Percentiles rank a stretch among this genome's conserved stretches.
Conservation (phyloP, 2,329 filamentous ascomycete species). For the Clonostachys solani region DNA sequence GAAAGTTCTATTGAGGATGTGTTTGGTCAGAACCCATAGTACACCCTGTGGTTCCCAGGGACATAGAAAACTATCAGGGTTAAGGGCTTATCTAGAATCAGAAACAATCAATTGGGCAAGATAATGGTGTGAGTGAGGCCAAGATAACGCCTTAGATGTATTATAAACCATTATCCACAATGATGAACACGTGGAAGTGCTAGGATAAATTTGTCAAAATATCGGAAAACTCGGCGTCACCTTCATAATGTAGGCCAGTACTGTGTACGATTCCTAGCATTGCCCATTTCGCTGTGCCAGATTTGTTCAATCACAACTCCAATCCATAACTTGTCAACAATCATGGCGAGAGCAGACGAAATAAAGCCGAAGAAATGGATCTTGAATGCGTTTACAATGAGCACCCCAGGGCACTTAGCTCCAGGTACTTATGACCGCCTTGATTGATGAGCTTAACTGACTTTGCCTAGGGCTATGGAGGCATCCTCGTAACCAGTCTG, state of each 20-base stretch:
- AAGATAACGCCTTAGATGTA: too few relatives aligned
- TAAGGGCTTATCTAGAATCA: too few relatives aligned
- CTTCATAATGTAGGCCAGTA: neutral
- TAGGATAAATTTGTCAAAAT: too few relatives aligned
- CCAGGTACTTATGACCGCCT: neutral
- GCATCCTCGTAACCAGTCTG: conserved; percentile 10
- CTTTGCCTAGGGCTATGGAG: conserved; percentile 8
- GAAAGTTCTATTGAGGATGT: too few relatives aligned
- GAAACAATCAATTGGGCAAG: too few relatives aligned
- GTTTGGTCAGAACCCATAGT: too few relatives aligned
- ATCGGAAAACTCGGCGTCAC: neutral
- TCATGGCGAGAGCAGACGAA: neutral
- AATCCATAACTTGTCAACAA: neutral
- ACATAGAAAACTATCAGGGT: too few relatives aligned
- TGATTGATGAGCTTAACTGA: neutral
- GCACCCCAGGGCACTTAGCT: conserved; percentile 7
- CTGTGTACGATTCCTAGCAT: neutral
- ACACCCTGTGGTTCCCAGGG: too few relatives aligned
- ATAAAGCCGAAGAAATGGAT: conserved; percentile 5
- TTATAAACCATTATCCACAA: too few relatives aligned
- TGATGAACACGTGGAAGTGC: too few relatives aligned
- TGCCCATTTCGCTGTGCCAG: neutral
- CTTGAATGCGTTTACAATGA: conserved; percentile 12
- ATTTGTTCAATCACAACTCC: neutral
- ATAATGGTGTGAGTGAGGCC: too few relatives aligned